Percentiles rank a stretch among this genome's conserved stretches.
phyloP scores from a whole-genome alignment of 805 yeast species.

The Metschnikowia cubensis region DNA sequence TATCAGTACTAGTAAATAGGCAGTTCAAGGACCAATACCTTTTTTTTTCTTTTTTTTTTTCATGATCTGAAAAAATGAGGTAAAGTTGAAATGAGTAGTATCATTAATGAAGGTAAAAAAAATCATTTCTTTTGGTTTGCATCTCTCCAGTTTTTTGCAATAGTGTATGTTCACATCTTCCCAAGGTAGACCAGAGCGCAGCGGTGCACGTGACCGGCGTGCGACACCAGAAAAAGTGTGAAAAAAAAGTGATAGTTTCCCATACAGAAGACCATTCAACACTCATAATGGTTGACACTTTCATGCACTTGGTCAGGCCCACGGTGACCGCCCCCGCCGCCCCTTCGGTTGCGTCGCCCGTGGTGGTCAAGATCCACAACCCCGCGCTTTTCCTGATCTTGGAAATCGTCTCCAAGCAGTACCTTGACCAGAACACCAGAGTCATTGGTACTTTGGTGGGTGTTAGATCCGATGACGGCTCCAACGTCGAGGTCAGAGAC shows the following conservation, averaged over 20 bases:
- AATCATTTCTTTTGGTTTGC: no score
- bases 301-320: slow-evolving; percentile 49
- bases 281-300: slow-evolving; percentile 17
- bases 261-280: neutral
- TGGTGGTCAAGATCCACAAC: slow-evolving; percentile 56
- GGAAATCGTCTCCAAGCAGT: slow-evolving; percentile 61
- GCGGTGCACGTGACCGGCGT: slow-evolving; percentile 15
- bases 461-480: slow-evolving; percentile 76
- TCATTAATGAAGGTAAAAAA: no score
- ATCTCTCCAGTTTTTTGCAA: no score
- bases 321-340: slow-evolving; percentile 45
- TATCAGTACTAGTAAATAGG: no score
- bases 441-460: slow-evolving; percentile 83
- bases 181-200: neutral
- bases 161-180: no score
- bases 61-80: no score
- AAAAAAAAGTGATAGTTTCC: slow-evolving; percentile 7
- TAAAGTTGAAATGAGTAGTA: no score
- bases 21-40: no score
- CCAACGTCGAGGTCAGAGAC: slow-evolving; percentile 65
- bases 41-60: no score
- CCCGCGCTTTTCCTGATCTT: slow-evolving; percentile 73
- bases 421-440: slow-evolving; percentile 43
- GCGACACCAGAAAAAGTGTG: slow-evolving; percentile 12
- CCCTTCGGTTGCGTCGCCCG: slow-evolving; percentile 43